A percentile compares a stretch with the other conserved stretches of the same genome.
Evolutionary conservation across 2,329 filamentous ascomycete species (phyloP).

Genomic region (Macrophomina pseudophaseolina): DNA sequence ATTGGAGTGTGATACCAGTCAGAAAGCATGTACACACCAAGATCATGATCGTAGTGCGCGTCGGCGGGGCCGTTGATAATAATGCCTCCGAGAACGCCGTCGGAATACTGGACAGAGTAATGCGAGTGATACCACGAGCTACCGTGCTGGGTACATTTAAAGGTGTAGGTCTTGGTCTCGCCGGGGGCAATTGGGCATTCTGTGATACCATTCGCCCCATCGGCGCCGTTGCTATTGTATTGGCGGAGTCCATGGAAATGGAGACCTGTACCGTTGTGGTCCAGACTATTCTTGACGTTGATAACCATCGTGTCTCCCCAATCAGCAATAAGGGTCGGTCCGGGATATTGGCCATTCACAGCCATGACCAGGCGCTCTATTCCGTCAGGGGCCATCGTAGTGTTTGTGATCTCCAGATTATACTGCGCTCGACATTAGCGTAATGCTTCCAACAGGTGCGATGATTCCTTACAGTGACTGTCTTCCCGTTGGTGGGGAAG

Average conservation of each 20-base stretch:
- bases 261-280: constrained; percentile 55
- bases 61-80: constrained; percentile 36
- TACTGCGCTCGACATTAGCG: too few species aligned
- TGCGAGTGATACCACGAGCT: constrained; percentile 30
- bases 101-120: constrained; percentile 37
- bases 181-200: not conserved
- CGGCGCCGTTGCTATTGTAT: constrained; percentile 47
- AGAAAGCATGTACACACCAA: constrained; percentile 33
- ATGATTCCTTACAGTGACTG: too few species aligned
- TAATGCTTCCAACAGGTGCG: too few species aligned
- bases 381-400: too few species aligned
- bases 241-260: constrained; percentile 60
- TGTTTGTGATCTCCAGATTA: too few species aligned
- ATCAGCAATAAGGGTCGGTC: constrained; percentile 27
- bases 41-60: constrained; percentile 34
- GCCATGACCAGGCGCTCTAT: too few species aligned
- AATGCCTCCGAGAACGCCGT: constrained; percentile 36
- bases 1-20: constrained; percentile 51
- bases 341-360: too few species aligned
- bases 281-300: constrained; percentile 43
- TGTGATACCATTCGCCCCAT: constrained; percentile 38
- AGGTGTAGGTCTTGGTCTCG: not conserved
- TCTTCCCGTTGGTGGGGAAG: too few species aligned
- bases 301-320: constrained; percentile 49
- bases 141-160: not conserved